Conservation (phyloP, 108 stramenopile species). For the Parmales sp. region DNA sequence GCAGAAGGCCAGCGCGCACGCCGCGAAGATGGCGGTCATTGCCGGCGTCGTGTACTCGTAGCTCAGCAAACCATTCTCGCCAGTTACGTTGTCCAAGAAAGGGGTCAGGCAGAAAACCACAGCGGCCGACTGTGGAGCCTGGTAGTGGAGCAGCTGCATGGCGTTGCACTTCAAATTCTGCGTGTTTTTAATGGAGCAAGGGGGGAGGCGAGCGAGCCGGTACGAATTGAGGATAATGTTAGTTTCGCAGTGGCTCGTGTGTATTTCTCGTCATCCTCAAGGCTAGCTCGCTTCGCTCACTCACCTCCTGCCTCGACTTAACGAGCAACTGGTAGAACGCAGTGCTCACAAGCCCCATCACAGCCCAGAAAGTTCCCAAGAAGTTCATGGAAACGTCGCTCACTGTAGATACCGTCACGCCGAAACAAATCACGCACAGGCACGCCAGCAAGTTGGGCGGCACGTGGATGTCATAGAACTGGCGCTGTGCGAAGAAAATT, state of each 20-base stretch:
- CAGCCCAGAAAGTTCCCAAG: slow-evolving; percentile 18
- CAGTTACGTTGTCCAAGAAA: neutral
- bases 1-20: slow-evolving; percentile 14
- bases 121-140: slow-evolving; percentile 21
- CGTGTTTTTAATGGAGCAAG: too few relatives aligned
- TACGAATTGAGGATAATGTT: too few relatives aligned
- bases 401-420: slow-evolving; percentile 15
- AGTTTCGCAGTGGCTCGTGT: too few relatives aligned
- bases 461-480: slow-evolving; percentile 16
- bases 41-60: neutral
- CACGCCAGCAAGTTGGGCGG: slow-evolving; percentile 4
- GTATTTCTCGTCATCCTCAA: too few relatives aligned
- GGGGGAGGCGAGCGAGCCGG: too few relatives aligned
- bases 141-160: slow-evolving; percentile 23
- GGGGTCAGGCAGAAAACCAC: slow-evolving; percentile 10
- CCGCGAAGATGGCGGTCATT: neutral
- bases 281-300: too few relatives aligned
- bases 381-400: slow-evolving; percentile 1
- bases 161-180: slow-evolving; percentile 4
- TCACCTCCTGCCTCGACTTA: slow-evolving; percentile 16
- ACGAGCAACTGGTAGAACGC: slow-evolving; percentile 20
- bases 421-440: slow-evolving; percentile 16
- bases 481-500: too few relatives aligned
- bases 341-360: slow-evolving; percentile 15
- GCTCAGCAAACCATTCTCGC: neutral